Conservation (phyloP, 352 stramenopile species). For the Phytophthora pluvialis region DNA sequence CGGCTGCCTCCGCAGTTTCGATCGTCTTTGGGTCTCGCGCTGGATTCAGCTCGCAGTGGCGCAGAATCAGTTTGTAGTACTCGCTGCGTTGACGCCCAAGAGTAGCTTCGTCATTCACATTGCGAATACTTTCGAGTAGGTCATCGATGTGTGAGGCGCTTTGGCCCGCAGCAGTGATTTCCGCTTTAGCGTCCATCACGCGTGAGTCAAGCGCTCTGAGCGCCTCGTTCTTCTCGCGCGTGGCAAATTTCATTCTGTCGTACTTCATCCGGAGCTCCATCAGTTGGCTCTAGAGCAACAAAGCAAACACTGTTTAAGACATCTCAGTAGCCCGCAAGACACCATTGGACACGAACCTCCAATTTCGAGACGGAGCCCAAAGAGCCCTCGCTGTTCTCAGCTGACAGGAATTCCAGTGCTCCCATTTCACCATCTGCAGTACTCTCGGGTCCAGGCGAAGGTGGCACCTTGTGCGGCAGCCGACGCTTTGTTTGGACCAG, state of each 20-base stretch:
- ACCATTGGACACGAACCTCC: slow-evolving; percentile 40
- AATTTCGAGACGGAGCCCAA: slow-evolving; percentile 65
- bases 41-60: slow-evolving; percentile 80
- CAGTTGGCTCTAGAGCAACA: slow-evolving; percentile 48
- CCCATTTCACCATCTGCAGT: slow-evolving; percentile 48
- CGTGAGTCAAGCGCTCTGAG: slow-evolving; percentile 64
- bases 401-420: slow-evolving; percentile 72
- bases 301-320: slow-evolving; percentile 43
- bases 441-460: slow-evolving; percentile 20
- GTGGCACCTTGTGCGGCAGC: slow-evolving; percentile 12
- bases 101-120: slow-evolving; percentile 62
- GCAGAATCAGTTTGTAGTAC: slow-evolving; percentile 83
- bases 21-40: slow-evolving; percentile 83
- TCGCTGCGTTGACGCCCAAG: slow-evolving; percentile 72
- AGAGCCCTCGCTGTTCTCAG: slow-evolving; percentile 55
- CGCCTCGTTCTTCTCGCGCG: slow-evolving; percentile 58
- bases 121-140: slow-evolving; percentile 69
- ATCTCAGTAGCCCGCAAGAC: background rate
- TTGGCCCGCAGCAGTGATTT: slow-evolving; percentile 49
- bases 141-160: slow-evolving; percentile 64
- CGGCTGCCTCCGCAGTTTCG: slow-evolving; percentile 64
- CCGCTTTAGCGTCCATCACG: slow-evolving; percentile 58
- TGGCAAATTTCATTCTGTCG: slow-evolving; percentile 76
- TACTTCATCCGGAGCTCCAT: slow-evolving; percentile 75
- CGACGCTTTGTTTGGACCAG: slow-evolving; percentile 20